Conservation (phyloP, 371 early-diverging fungal species). For the Mortierella sp. region DNA sequence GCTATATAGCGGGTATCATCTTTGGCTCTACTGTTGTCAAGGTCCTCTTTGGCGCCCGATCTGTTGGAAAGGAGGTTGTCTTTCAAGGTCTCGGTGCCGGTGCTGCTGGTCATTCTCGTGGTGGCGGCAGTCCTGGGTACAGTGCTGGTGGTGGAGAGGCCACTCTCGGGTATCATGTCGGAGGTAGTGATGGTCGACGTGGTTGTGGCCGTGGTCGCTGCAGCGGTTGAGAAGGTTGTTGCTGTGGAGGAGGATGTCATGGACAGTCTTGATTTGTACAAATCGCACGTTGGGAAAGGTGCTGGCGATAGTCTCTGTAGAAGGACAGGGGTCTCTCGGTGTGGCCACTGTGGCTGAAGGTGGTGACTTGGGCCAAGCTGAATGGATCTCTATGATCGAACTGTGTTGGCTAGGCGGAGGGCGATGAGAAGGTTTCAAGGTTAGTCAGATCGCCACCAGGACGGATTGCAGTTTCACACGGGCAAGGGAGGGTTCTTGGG, state of each 20-base stretch:
- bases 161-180: conserved; percentile 25
- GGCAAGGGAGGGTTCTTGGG: no score
- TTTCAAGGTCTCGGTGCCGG: background rate
- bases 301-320: background rate
- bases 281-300: background rate
- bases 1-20: background rate
- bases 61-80: background rate
- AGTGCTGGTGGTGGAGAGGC: background rate
- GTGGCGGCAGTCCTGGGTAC: background rate
- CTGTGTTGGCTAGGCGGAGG: no score
- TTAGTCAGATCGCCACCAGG: no score
- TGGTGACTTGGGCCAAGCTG: no score
- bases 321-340: no score
- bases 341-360: background rate
- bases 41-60: background rate
- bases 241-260: background rate
- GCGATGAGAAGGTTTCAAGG: no score
- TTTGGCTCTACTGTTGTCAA: background rate
- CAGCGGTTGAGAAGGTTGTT: conserved; percentile 10
- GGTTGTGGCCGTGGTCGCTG: conserved; percentile 9
- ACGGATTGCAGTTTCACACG: no score
- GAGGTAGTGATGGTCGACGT: conserved; percentile 5
- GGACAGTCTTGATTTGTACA: background rate
- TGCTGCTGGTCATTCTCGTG: background rate
- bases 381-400: no score